Conservation (phyloP, 1,139 yeast genomes). For the Suhomyces bokatorum region DNA sequence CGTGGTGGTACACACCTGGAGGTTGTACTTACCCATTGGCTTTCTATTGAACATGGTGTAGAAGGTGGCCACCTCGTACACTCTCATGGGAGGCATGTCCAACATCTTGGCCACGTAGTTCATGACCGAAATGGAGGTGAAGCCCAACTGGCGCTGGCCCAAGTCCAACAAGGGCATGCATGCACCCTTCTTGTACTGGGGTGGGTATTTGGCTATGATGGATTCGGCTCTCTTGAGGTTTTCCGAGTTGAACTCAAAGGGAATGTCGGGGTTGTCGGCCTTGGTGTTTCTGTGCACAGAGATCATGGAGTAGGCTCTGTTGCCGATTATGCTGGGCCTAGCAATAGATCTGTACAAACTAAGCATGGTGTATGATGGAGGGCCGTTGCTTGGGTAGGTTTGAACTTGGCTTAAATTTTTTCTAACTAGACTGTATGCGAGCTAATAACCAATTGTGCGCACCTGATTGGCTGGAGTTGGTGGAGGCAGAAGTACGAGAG, state of each 20-base stretch:
- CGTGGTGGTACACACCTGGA: conserved; percentile 88
- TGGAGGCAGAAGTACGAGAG: neutral
- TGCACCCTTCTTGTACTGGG: conserved; percentile 86
- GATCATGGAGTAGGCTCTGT: conserved; percentile 40
- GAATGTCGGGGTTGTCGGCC: conserved; percentile 64
- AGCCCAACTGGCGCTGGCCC: conserved; percentile 88
- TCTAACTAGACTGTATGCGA: conserved; percentile 11
- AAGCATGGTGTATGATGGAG: conserved; percentile 14
- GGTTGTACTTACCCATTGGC: conserved; percentile 83
- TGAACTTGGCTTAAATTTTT: conserved; percentile 10
- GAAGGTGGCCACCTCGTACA: conserved; percentile 89
- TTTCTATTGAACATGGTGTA: conserved; percentile 89
- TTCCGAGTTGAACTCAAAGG: conserved; percentile 74
- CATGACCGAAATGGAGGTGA: conserved; percentile 87
- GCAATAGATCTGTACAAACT: conserved; percentile 14
- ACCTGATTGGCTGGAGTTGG: conserved; percentile 24
- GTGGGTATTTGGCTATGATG: conserved; percentile 77
- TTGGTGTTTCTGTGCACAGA: conserved; percentile 76
- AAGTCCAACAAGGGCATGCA: conserved; percentile 84
- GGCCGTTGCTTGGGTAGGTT: conserved; percentile 2
- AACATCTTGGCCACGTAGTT: conserved; percentile 85
- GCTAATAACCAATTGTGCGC: conserved; percentile 17
- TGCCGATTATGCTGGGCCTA: conserved; percentile 17
- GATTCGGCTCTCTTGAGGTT: conserved; percentile 70
- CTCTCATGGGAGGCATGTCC: conserved; percentile 95